phyloP scores from a whole-genome alignment of 305 asterid species.

The Coffea humblotiana region DNA sequence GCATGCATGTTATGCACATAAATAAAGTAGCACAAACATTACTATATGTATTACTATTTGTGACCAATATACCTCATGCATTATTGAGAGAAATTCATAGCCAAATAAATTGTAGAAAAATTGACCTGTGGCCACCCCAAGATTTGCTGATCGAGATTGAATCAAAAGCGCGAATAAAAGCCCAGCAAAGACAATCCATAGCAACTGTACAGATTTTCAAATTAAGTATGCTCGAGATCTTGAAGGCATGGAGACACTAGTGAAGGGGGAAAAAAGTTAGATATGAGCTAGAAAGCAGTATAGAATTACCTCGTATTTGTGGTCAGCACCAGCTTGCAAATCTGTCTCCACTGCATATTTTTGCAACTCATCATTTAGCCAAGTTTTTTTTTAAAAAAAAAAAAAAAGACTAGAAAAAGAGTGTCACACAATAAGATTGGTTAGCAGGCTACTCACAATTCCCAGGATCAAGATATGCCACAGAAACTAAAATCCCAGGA shows the following conservation, averaged over 20 bases:
- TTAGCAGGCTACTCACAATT: slow-evolving; percentile 49
- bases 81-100: too few species aligned
- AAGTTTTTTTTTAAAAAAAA: background rate
- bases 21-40: too few species aligned
- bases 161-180: slow-evolving; percentile 25
- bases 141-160: slow-evolving; percentile 38
- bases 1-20: too few species aligned
- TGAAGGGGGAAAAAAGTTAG: too few species aligned
- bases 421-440: background rate
- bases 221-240: background rate
- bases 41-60: too few species aligned
- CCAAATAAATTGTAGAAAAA: too few species aligned
- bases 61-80: too few species aligned
- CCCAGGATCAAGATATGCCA: slow-evolving; percentile 96
- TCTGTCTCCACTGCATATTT: slow-evolving; percentile 75
- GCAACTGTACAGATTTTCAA: slow-evolving; percentile 14
- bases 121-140: slow-evolving; percentile 41
- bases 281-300: too few species aligned
- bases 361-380: background rate
- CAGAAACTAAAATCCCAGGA: slow-evolving; percentile 90
- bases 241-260: too few species aligned
- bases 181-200: slow-evolving; percentile 39
- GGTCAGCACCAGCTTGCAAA: slow-evolving; percentile 83
- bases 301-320: slow-evolving; percentile 61
- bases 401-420: background rate